Evolutionary conservation across 2,329 filamentous ascomycete genomes (phyloP).

Genomic region (Fusarium zealandicum): DNA sequence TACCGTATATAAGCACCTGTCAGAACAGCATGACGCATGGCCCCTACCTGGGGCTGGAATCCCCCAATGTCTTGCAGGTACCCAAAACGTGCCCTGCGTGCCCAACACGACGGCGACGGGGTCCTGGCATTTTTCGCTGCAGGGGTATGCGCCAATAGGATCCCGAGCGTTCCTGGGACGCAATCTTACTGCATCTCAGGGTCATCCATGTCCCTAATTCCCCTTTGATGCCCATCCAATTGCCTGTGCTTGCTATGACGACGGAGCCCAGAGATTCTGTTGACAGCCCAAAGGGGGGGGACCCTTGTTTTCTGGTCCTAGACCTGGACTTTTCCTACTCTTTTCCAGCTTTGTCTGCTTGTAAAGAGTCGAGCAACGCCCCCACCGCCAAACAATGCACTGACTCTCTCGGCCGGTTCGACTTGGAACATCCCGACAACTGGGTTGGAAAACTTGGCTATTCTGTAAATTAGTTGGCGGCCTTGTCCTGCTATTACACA

Average conservation of each 20-base stretch:
- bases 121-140: slow-evolving; percentile 1
- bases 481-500: no score
- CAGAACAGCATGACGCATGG: not conserved
- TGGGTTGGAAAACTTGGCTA: not conserved
- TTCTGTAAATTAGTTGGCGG: not conserved
- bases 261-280: no score
- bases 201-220: slow-evolving; percentile 23
- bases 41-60: not conserved
- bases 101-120: slow-evolving; percentile 1
- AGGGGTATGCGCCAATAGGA: slow-evolving; percentile 26
- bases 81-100: slow-evolving; percentile 29
- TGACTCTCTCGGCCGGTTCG: not conserved
- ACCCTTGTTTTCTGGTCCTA: no score
- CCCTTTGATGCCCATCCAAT: slow-evolving; percentile 1
- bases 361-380: not conserved
- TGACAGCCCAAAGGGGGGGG: no score
- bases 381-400: not conserved
- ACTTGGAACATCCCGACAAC: not conserved
- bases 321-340: no score
- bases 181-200: slow-evolving; percentile 30
- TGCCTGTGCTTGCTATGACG: no score
- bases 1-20: not conserved
- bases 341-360: not conserved
- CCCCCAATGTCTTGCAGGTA: slow-evolving; percentile 4
- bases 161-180: slow-evolving; percentile 8